Base-by-base conservation (phyloP, 1,284 basidiomycete genomes). In the Tilletia setariae region DNA sequence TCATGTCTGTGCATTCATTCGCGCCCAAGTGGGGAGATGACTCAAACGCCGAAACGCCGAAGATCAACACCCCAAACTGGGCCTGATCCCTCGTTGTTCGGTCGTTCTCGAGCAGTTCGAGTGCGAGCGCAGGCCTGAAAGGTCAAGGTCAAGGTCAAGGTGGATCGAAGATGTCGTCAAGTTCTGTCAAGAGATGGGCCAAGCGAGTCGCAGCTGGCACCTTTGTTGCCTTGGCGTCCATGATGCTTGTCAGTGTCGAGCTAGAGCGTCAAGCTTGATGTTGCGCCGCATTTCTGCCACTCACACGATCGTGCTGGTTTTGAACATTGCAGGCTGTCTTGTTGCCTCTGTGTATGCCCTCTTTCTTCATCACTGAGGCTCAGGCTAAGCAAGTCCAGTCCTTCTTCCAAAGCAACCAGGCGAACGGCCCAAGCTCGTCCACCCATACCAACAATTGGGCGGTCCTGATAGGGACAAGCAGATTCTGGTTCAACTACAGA, bases 401-500 rank as follows among this genome's bases (percentile, higher is more conserved):
- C 40, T 72, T 72, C 67, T 72, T 72, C 46, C 13, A 19, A 42
- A 32, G 40, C 28, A 40, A 11, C 35, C 35, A 40, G 35, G 25
- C 43, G 1, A 61, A 16, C 28, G 28, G 28, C 6, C 30, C 30
- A 30, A 16, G 51, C 42, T 21, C 44, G 25, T 43, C 56, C 7
- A 30, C 56, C 23, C 82, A 83, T 61, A 82, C 95, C 1, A 98
- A 98, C 82, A 98, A 98, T 83, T 98, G 95, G 95, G 95, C 95
- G 0, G 94, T 99, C 1, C 86, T 98, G 28, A 94, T 98, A 1
- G 94, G 92, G 79, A 87, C 96, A 0, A 95, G 93, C 6, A 85
- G 94, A 70, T 97, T 94, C 82, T 97, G 94, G 94, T 98, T 98
- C 87, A 98, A 98, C 83, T 98, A 98, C 80, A 86, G 95, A 49